phyloP scores from a whole-genome alignment of 345 rosid species.

The Aquilaria yunnanensis region DNA sequence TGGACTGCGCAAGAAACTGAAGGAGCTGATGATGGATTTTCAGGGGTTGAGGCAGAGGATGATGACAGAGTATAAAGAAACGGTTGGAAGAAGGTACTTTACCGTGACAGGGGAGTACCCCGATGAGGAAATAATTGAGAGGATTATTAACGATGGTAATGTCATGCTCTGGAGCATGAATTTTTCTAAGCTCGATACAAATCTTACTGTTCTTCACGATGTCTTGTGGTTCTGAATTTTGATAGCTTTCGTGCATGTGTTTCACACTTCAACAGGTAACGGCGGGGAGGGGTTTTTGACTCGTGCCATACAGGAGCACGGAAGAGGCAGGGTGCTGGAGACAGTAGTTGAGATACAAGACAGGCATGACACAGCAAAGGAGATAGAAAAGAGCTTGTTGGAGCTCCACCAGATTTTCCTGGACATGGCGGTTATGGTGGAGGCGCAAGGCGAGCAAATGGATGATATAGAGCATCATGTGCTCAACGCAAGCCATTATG shows the following conservation, averaged over 20 bases:
- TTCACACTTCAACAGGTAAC: neutral
- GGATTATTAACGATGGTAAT: slow-evolving; percentile 56
- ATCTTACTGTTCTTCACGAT: too few species aligned
- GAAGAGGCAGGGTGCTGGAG: slow-evolving; percentile 86
- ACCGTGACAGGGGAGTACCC: slow-evolving; percentile 91
- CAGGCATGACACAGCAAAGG: slow-evolving; percentile 81
- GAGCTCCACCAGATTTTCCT: slow-evolving; percentile 95
- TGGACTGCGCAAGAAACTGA: slow-evolving; percentile 72
- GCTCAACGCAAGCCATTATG: slow-evolving; percentile 73
- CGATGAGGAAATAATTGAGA: slow-evolving; percentile 76
- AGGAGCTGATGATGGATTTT: slow-evolving; percentile 94
- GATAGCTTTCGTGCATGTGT: too few species aligned
- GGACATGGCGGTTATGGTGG: slow-evolving; percentile 98
- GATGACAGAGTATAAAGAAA: slow-evolving; percentile 91
- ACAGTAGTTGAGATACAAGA: slow-evolving; percentile 93
- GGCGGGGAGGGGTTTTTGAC: slow-evolving; percentile 76
- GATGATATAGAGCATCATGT: slow-evolving; percentile 96
- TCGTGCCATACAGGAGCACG: slow-evolving; percentile 81
- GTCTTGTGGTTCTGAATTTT: too few species aligned
- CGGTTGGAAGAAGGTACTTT: slow-evolving; percentile 82
- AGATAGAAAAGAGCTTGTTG: slow-evolving; percentile 86
- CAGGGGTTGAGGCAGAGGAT: slow-evolving; percentile 83
- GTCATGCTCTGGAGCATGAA: too few species aligned
- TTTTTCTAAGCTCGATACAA: too few species aligned
- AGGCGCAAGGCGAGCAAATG: slow-evolving; percentile 90